These are phyloP conservation scores for Saccharomycopsis fermentans DNA, from an alignment of 805 yeast species.

Conservation along the genomic window DNA sequence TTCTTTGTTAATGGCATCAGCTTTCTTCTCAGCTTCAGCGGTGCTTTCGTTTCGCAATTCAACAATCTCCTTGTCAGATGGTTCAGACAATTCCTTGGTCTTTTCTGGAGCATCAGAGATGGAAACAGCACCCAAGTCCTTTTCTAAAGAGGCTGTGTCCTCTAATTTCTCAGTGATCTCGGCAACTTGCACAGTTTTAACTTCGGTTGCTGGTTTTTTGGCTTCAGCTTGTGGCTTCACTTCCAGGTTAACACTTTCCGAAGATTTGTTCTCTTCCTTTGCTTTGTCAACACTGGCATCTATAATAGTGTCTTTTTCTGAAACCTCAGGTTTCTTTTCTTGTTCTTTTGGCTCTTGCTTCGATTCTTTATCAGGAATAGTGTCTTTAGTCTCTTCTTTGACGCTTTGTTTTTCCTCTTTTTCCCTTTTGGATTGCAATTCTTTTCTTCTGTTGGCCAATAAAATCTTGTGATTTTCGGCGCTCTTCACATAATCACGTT, in stretches of 20 bases:
- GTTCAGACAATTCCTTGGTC: background rate
- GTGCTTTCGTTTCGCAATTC: background rate
- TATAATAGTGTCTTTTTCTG: slow-evolving; percentile 9
- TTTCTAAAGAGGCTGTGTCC: too few relatives aligned
- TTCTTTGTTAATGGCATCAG: background rate
- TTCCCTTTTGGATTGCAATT: slow-evolving; percentile 1
- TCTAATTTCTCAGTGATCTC: too few relatives aligned
- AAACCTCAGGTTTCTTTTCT: slow-evolving; percentile 12
- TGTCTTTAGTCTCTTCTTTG: background rate
- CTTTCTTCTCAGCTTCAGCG: background rate
- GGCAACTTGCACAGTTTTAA: too few relatives aligned
- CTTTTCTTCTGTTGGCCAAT: slow-evolving; percentile 46
- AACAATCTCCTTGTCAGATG: background rate
- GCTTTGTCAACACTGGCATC: background rate
- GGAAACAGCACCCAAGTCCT: too few relatives aligned
- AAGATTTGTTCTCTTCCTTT: background rate
- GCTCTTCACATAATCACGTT: slow-evolving; percentile 65
- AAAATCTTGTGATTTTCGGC: slow-evolving; percentile 63
- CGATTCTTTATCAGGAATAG: background rate
- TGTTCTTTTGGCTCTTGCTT: background rate
- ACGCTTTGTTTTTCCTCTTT: background rate
- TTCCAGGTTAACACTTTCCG: too few relatives aligned
- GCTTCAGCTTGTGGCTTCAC: too few relatives aligned
- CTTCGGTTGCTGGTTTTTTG: too few relatives aligned
- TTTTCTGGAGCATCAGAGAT: too few relatives aligned